Conservation (phyloP, 495 filamentous ascomycete genomes). For the Xylaria curta region DNA sequence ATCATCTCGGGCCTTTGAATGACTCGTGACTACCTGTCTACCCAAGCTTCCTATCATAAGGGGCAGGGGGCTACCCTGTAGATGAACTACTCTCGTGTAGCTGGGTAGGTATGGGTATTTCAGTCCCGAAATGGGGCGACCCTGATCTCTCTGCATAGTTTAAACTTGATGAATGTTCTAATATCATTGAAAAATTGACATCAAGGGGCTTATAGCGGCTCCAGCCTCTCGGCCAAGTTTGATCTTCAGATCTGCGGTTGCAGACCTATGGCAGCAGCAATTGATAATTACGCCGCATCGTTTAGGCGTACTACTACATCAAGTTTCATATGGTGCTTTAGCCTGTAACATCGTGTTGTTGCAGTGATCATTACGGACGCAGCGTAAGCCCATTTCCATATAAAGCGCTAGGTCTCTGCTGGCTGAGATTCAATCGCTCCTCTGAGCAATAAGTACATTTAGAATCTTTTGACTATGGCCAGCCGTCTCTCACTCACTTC, state of each 20-base stretch:
- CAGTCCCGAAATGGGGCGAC: neutral
- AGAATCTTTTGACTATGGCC: neutral
- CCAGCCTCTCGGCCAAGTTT: neutral
- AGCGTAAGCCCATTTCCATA: neutral
- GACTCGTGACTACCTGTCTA: neutral
- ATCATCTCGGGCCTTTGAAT: neutral
- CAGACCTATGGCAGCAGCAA: neutral
- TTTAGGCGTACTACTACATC: neutral
- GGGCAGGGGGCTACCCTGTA: constrained; percentile 6
- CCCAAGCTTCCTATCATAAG: neutral
- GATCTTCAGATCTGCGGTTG: constrained; percentile 13
- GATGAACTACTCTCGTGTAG: neutral
- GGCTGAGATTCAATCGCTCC: neutral
- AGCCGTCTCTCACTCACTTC: neutral
- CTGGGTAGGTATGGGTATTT: neutral
- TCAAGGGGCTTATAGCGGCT: neutral
- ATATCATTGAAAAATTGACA: neutral
- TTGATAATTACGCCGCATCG: neutral
- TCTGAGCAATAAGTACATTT: neutral
- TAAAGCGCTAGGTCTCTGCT: neutral
- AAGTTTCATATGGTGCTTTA: constrained; percentile 9
- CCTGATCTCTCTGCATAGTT: neutral
- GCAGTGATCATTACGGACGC: neutral
- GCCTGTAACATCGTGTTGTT: neutral
- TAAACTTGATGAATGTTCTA: neutral